Evolutionary conservation across 2,329 filamentous ascomycete genomes (phyloP), one percentile per base, ranked within the genome.

Genomic region (Hortaea sp.): DNA sequence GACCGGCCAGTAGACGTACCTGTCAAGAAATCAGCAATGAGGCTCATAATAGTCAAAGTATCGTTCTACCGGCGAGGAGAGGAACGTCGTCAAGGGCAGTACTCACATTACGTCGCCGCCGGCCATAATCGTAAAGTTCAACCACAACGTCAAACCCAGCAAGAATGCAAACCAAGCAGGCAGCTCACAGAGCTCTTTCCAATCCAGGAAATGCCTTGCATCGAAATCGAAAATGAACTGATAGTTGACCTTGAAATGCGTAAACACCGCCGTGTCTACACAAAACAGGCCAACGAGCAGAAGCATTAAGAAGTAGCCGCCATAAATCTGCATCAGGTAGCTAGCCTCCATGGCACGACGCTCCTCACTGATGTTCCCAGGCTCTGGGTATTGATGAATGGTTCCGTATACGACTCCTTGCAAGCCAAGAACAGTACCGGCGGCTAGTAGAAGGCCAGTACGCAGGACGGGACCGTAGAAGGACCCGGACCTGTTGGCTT

Each of bases 141-240:
- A 70, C 84, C 88, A 95, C 65, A 95, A 76, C 59, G 84, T 81
- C 10, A 97, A 61, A 0, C 89, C 89, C 35, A 90, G 72, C 4
- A 79, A 61, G 42, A 94, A 77, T 4, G 88, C 70, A 61, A 94
- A 88, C 63, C 94, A 82, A 55, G 85, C 85, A 2, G 92, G 89
- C 52, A 97, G 82, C 73, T 92, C 85, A 5, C 84, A 74, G 29
- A 95, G 73, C 63, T 95, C 82, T 55, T 86, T 81, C 88, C 90
- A 98, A 65, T 97, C 87, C 29, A 97, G 70, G 29, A 51, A 52
- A 63, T 92, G 81, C 48, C 90, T 77, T 45, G 83, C 82, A 69
- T 97, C 89, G 61, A 95, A 92, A 67, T 98, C 92, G 61, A 98
- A 98, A 56, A 97, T 88, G 51, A 61, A 60, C 45, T 84, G 79